Conservation (phyloP, 805 yeast genomes). For the Vanderwaltozyma tropicalis region DNA sequence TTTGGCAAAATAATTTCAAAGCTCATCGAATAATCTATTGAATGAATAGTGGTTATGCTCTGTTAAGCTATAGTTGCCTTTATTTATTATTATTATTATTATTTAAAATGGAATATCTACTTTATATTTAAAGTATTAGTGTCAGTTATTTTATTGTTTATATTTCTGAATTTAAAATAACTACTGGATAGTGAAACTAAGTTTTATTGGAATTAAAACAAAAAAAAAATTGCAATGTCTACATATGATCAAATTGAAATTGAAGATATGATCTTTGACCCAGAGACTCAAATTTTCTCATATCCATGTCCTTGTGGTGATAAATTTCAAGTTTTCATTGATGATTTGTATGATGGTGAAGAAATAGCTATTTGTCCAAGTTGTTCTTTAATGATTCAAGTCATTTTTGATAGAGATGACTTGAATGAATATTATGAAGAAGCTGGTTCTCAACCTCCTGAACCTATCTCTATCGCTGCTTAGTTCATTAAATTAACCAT, state of each 20-base stretch:
- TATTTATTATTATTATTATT: too few relatives aligned
- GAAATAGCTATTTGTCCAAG: slow-evolving; percentile 95
- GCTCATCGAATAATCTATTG: too few relatives aligned
- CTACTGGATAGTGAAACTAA: too few relatives aligned
- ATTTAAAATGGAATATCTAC: too few relatives aligned
- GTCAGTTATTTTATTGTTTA: too few relatives aligned
- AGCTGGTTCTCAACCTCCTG: slow-evolving; percentile 26
- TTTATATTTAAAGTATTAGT: too few relatives aligned
- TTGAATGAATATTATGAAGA: slow-evolving; percentile 34
- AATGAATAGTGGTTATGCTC: too few relatives aligned
- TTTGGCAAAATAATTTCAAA: too few relatives aligned
- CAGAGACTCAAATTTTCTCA: slow-evolving; percentile 68
- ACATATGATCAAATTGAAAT: slow-evolving; percentile 91
- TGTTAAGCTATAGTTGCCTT: too few relatives aligned
- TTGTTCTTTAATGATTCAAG: slow-evolving; percentile 86
- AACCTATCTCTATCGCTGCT: slow-evolving; percentile 18
- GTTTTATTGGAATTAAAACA: too few relatives aligned
- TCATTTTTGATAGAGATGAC: slow-evolving; percentile 65
- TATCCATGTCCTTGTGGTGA: slow-evolving; percentile 99
- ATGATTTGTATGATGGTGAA: slow-evolving; percentile 83
- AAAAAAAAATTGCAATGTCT: too few relatives aligned
- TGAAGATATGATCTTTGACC: slow-evolving; percentile 90
- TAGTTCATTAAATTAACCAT: not conserved
- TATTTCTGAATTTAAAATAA: too few relatives aligned
- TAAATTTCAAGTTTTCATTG: slow-evolving; percentile 73